These are phyloP conservation scores for Salix arbutifolia DNA, from an alignment of 345 rosid genomes.

Conservation along the genomic window DNA sequence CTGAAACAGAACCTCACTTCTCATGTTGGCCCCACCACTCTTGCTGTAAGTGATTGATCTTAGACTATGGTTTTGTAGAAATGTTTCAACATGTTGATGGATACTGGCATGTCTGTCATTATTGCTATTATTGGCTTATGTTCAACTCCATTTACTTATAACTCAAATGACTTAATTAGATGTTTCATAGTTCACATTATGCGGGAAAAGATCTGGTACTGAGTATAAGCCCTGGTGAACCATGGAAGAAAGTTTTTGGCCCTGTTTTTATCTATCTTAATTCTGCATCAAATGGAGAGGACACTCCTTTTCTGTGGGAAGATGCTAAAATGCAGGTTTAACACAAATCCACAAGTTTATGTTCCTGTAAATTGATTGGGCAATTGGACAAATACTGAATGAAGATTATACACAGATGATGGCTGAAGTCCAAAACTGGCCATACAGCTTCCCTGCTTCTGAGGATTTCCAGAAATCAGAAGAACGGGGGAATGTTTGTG, in stretches of 20 bases:
- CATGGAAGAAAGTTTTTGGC: conserved; percentile 93
- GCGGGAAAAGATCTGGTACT: conserved; percentile 78
- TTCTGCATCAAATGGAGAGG: conserved; percentile 54
- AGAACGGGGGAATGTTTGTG: conserved; percentile 69
- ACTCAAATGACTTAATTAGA: conserved; percentile 17
- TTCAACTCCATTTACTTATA: conserved; percentile 5
- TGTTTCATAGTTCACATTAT: conserved; percentile 81
- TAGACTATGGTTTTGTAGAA: background rate
- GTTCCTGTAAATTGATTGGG: conserved; percentile 1
- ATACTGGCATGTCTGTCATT: background rate
- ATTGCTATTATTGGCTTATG: background rate
- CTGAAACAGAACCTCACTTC: conserved; percentile 24
- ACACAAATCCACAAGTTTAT: background rate
- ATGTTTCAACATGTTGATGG: background rate
- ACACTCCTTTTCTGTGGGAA: conserved; percentile 78
- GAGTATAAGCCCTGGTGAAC: conserved; percentile 55
- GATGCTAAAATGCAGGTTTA: conserved; percentile 78
- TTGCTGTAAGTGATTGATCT: conserved; percentile 19
- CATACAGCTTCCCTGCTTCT: conserved; percentile 87
- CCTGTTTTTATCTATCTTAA: conserved; percentile 84
- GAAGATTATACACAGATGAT: conserved; percentile 9
- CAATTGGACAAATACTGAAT: conserved; percentile 11
- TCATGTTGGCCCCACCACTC: conserved; percentile 29
- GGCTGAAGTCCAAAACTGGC: conserved; percentile 68
- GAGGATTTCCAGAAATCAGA: conserved; percentile 68